These are phyloP conservation scores for Eucalyptus marginata DNA, from an alignment of 345 rosid genomes.

Conservation along the genomic window DNA sequence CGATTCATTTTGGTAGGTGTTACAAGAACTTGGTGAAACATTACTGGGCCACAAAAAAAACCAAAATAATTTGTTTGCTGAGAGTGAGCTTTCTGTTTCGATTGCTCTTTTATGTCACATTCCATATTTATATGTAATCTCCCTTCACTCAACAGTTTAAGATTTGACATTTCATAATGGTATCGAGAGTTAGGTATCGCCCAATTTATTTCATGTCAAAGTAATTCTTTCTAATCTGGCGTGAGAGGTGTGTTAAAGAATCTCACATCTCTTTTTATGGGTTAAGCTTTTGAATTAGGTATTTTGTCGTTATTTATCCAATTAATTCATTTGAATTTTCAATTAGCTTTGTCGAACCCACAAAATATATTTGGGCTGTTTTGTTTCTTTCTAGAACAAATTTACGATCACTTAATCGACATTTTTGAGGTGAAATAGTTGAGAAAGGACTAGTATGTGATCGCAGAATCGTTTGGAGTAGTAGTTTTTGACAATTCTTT, in stretches of 20 bases:
- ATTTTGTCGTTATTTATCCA: accelerated
- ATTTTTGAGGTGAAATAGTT: neutral
- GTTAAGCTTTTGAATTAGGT: neutral
- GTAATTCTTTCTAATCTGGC: neutral
- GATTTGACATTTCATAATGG: neutral
- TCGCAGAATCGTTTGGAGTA: neutral
- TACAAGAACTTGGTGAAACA: neutral
- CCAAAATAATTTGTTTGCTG: neutral
- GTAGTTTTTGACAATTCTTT: neutral
- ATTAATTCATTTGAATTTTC: neutral
- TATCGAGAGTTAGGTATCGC: accelerated
- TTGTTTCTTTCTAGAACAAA: neutral
- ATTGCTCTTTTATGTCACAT: neutral
- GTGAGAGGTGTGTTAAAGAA: neutral
- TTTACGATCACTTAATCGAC: neutral
- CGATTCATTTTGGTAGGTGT: neutral
- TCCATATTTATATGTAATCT: neutral
- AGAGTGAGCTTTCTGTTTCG: neutral
- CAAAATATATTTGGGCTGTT: neutral
- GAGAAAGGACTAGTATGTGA: neutral
- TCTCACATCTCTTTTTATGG: neutral
- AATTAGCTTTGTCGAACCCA: neutral
- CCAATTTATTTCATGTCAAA: neutral
- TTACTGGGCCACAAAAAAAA: neutral
- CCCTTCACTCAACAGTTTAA: accelerated